phyloP scores from a whole-genome alignment of 1,139 yeast species.

The Kazachstania sp. region DNA sequence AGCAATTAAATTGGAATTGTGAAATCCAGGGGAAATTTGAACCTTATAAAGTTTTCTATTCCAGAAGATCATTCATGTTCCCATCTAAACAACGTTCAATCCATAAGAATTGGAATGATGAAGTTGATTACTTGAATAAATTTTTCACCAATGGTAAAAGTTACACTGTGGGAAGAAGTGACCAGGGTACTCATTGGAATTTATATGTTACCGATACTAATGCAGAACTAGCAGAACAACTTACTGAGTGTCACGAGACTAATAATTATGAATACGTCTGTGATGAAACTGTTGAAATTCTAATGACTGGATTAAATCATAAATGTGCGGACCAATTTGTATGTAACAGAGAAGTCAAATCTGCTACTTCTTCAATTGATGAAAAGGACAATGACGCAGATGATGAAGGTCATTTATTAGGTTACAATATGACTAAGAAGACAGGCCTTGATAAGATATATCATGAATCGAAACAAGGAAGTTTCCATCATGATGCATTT shows the following conservation, averaged over 20 bases:
- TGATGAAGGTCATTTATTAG: slow-evolving; percentile 75
- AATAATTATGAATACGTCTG: slow-evolving; percentile 16
- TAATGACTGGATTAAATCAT: slow-evolving; percentile 79
- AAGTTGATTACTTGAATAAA: slow-evolving; percentile 58
- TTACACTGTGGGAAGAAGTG: slow-evolving; percentile 72
- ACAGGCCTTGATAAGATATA: slow-evolving; percentile 58
- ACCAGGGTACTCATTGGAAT: slow-evolving; percentile 80
- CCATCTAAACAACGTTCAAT: slow-evolving; percentile 78
- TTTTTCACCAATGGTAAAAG: slow-evolving; percentile 57
- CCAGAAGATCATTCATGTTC: slow-evolving; percentile 87
- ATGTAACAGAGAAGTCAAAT: slow-evolving; percentile 45
- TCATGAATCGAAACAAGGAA: slow-evolving; percentile 24
- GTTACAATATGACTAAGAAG: slow-evolving; percentile 54
- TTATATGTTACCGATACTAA: slow-evolving; percentile 55
- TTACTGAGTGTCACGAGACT: slow-evolving; percentile 8
- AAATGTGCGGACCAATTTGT: slow-evolving; percentile 53
- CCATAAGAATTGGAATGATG: slow-evolving; percentile 79
- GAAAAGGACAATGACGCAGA: slow-evolving; percentile 30
- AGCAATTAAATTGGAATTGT: slow-evolving; percentile 33
- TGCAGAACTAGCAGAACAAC: slow-evolving; percentile 5
- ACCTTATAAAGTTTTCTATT: slow-evolving; percentile 72
- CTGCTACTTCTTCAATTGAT: slow-evolving; percentile 28
- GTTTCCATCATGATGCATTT: slow-evolving; percentile 68
- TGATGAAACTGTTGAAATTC: slow-evolving; percentile 80
- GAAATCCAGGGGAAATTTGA: slow-evolving; percentile 18